Evolutionary conservation across 306 rosid genomes (phyloP), one percentile per base, ranked within the genome.

Genomic region (Casuarina glauca): DNA sequence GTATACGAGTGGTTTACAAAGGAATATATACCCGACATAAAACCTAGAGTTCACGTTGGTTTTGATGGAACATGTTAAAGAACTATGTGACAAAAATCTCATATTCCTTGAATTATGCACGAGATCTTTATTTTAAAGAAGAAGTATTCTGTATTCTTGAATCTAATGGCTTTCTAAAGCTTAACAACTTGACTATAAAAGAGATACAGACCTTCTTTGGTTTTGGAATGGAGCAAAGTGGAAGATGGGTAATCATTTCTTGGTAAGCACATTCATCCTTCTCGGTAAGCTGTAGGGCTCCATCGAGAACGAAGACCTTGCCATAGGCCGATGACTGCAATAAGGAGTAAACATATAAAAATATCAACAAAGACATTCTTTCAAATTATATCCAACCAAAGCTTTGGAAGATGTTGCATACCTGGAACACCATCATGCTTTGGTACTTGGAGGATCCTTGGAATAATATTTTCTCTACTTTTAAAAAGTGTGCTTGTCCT

Each of bases 191-290:
- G 8, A 51, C 2, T 76, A n/a, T 50, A 26, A 20, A 39, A 9
- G 15, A 39, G 51, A 55, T n/a, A 41, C 6, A 12, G 36, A 78
- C 94, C 94, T 88, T 86, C 43, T 88, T 84, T 42, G 94, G 94
- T 73, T 82, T 84, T n/a, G 91, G 89, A 58, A 86, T 90, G 39
- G 93, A 90, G 74, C 94, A 88, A 80, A 90, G 94, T 63, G 91
- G 94, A 73, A 90, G 91, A 64, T 88, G 94, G 55, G 90, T 90
- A 60, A 90, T 84, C 94, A 90, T 90, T 83, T 90, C 91, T 86
- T 90, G 94, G 85, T 90, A 90, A 71, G 94, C 82, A 84, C 86
- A 90, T 77, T 90, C 94, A 72, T 90, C 94, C 43, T 84, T 90
- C 83, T 88, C 89, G 0, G 94, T 88, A 6, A 90, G 89, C 77